A percentile compares a stretch with the other conserved stretches of the same genome.
These are phyloP conservation scores for Leucosporidium creatinivorum DNA, from an alignment of 768 basidiomycete species.

Conservation along the genomic window DNA sequence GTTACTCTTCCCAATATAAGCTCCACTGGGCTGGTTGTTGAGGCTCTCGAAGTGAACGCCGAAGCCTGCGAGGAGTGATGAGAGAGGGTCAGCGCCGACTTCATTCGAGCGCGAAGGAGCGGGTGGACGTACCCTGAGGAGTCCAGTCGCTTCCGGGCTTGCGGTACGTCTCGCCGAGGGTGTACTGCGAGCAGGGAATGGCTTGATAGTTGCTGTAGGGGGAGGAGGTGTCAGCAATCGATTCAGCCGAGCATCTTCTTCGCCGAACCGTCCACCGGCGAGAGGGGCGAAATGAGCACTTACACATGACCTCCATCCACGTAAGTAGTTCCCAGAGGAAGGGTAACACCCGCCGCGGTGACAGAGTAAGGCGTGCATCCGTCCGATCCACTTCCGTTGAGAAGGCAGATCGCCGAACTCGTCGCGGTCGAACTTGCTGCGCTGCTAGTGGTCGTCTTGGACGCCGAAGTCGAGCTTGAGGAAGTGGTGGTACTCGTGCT, in stretches of 20 bases:
- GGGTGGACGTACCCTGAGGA: too few species aligned
- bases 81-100: too few species aligned
- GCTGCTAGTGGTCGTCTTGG: neutral
- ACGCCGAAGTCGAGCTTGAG: neutral
- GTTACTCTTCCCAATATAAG: slow-evolving; percentile 11
- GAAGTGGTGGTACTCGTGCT: too few species aligned
- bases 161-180: slow-evolving; percentile 1
- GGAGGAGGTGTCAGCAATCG: neutral
- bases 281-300: neutral
- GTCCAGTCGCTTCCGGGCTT: neutral
- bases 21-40: slow-evolving; percentile 13
- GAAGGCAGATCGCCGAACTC: neutral
- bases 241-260: neutral
- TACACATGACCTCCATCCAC: neutral
- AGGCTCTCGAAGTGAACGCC: slow-evolving; percentile 9
- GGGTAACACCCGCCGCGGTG: neutral
- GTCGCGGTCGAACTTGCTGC: neutral
- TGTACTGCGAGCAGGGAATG: slow-evolving; percentile 9
- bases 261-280: too few species aligned
- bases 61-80: too few species aligned
- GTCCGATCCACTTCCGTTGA: neutral
- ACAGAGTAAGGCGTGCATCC: slow-evolving; percentile 15
- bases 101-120: neutral
- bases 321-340: neutral
- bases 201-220: slow-evolving; percentile 11